Base-by-base conservation (phyloP, 257 asterid species). In the Coffea eugenioides region DNA sequence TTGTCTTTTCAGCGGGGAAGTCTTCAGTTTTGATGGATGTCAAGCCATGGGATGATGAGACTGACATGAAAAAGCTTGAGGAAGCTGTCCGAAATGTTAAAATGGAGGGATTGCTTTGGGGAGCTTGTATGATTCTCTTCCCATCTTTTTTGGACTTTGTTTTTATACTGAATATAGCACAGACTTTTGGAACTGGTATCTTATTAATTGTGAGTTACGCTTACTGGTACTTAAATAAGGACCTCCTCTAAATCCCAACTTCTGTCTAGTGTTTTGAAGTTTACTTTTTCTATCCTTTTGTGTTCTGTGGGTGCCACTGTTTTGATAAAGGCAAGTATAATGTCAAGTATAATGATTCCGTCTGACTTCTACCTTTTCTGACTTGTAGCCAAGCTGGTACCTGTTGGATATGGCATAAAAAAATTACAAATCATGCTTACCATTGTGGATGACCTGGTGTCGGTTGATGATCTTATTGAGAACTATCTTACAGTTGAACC, bases 31-130 rank as follows among this genome's bases (percentile, higher is more conserved):
- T 90, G 12, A 18, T 93, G 92, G 98, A 93, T 81, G 80, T 94
- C 8, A 94, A 94, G 80, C 97, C 98, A 75, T 92, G 98, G 98
- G 99, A 96, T 82, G 99, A 96, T 46, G 99, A 96, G 84, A 96
- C 99, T 20, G 98, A 92, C 77, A 96, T 96, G 99, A 88, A 93
- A 77, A 88, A 89, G 84, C 98, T 95, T 20, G 99, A 95, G 82
- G 99, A 95, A 86, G 95, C 97, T 31, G 97, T 95, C 62, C 87
- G 93, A 75, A 78, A 89, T 67, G 92, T 95, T 79, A 36, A 82
- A 62, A 81, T 90, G 93, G 99, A 95, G 66, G 99, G 99, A 82
- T 91, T 95, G 67, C 65, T 84, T 65, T 95, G 93, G 96, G 99
- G 99, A 80, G 99, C 98, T 73, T 90, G 98, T 95, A 84, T 62